Base-by-base conservation (phyloP, 495 filamentous ascomycete species). In the Aspergillus sclerotioniger region DNA sequence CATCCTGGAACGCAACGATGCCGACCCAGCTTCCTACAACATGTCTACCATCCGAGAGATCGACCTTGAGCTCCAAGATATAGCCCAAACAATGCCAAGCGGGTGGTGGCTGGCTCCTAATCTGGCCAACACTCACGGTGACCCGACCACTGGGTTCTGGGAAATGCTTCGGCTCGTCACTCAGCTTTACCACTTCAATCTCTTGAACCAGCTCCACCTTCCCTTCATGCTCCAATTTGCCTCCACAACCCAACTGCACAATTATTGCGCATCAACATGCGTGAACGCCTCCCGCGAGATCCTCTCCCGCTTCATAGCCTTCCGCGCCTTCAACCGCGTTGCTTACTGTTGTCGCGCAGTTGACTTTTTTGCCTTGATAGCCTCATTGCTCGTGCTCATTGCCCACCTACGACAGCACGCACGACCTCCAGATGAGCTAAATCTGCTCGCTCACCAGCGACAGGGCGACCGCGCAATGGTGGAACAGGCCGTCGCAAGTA, bases 291-390 rank as follows among this genome's bases (percentile, higher is more conserved):
- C 76, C 3, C 66, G 78, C 9, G 72, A 76, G 51, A 69, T 80
- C 50, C 65, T 83, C 28, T 67, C 60, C 0, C 68, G 71, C 28
- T 83, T 75, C 51, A 66, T 67, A 44, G 39, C 62, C 29, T 62
- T 82, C 16, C 76, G 76, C 21, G 51, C 62, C 44, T 63, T 59
- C 8, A 69, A 68, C 41, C 61, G 59, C 3, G 63, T 59, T 15
- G 56, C 65, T 21, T 69, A 70, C 52, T 63, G 72, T 56, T 82
- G 79, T 66, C 78, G 80, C 46, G 62, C 76, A 2, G 57, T 79
- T 8, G 74, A 79, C 59, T 83, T 80, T 53, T 68, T 77, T 57
- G 78, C 65, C 9, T 78, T 83, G 58, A 78, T 73, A n/a, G 73
- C 75, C 0, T 70, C 76, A 4, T 70, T 80, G 6, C 61, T 77